Evolutionary conservation across 2,329 filamentous ascomycete genomes (phyloP).

Genomic region (Colletotrichum sp.): DNA sequence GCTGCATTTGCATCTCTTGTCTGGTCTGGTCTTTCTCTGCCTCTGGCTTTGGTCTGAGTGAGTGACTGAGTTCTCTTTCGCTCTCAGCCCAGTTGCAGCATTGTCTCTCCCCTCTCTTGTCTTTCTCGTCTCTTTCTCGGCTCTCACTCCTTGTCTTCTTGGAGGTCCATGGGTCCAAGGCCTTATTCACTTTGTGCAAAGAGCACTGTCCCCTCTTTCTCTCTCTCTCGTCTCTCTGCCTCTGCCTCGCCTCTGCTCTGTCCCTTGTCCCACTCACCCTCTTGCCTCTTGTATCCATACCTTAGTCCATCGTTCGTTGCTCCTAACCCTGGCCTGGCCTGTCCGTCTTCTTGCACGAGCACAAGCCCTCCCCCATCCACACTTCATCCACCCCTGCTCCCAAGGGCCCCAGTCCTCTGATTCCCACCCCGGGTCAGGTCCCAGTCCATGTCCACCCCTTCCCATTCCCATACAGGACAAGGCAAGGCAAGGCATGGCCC

Average conservation of each 20-base stretch:
- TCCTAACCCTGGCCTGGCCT: neutral
- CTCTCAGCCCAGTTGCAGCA: neutral
- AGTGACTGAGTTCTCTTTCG: neutral
- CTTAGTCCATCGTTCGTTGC: neutral
- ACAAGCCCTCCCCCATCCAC: neutral
- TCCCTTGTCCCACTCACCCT: neutral
- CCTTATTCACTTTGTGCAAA: neutral
- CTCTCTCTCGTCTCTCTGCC: neutral
- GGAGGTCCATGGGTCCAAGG: neutral
- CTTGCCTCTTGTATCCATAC: neutral
- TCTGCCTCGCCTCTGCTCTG: neutral
- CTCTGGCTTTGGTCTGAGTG: neutral
- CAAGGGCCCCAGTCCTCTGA: neutral
- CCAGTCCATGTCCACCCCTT: neutral
- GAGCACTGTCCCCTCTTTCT: neutral
- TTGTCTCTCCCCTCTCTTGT: conserved; percentile 17
- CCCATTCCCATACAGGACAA: neutral
- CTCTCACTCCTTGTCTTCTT: neutral
- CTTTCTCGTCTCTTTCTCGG: conserved; percentile 16
- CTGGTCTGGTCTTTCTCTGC: neutral
- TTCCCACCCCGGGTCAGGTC: neutral
- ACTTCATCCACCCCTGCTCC: neutral
- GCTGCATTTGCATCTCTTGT: neutral
- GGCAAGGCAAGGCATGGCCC: neutral
- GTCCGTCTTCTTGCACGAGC: neutral